Percentiles rank a stretch among this genome's conserved stretches.
Conservation (phyloP, 2,329 filamentous ascomycete genomes). For the Colletotrichum incanum region DNA sequence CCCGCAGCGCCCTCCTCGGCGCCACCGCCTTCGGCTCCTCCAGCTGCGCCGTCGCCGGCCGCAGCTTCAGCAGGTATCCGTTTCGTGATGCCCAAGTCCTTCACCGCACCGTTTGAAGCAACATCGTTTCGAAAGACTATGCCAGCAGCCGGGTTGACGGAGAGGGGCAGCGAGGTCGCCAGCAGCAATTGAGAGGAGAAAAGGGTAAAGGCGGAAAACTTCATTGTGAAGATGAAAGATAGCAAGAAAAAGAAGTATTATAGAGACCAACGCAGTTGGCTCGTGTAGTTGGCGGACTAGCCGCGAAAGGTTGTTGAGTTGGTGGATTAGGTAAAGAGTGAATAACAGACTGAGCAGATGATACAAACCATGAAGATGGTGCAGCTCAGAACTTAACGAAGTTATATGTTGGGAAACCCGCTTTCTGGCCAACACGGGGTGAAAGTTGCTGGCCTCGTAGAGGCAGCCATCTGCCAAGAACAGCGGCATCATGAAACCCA, state of each 20-base stretch:
- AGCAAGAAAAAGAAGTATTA: not conserved
- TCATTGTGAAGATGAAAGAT: conserved; percentile 11
- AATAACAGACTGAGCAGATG: not conserved
- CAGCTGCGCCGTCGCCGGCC: conserved; percentile 11
- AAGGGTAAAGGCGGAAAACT: conserved; percentile 3
- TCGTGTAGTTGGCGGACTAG: conserved; percentile 9
- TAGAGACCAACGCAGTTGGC: conserved; percentile 16
- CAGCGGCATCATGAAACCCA: conserved; percentile 38
- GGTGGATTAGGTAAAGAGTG: not conserved
- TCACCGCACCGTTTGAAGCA: not conserved
- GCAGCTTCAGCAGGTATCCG: conserved; percentile 5
- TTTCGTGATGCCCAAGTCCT: not conserved
- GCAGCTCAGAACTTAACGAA: not conserved
- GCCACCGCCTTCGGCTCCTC: conserved; percentile 20
- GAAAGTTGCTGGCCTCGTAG: not conserved
- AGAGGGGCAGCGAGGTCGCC: conserved; percentile 19
- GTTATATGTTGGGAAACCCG: conserved; percentile 21
- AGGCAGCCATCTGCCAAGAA: conserved; percentile 16
- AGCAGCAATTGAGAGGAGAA: conserved; percentile 15
- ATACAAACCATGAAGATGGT: not conserved
- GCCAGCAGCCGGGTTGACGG: not conserved
- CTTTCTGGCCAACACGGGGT: not conserved
- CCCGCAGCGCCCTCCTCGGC: conserved; percentile 37
- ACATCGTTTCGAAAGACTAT: not conserved
- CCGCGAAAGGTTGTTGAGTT: not conserved